Evolutionary conservation across 2,329 filamentous ascomycete species (phyloP), one percentile per base, ranked within the genome.

Genomic region (Penicillium sp.): DNA sequence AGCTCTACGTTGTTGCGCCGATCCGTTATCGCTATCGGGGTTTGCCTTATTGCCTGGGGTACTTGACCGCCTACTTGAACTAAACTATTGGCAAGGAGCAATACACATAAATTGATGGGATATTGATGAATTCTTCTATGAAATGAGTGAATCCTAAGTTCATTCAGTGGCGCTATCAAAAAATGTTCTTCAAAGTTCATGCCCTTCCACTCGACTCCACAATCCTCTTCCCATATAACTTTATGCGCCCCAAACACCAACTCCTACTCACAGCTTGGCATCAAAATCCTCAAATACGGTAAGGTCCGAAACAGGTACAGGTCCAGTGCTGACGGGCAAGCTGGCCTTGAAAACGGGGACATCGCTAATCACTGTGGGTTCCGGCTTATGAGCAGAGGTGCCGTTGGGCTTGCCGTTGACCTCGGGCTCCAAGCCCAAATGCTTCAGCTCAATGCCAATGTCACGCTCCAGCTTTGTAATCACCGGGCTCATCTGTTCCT

Each of bases 251-350:
- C 33, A 19, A 33, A 53, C 37, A 53, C 49, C 44, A 46, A 46
- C 16, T 31, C 54, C 43, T 25, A 10, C 14, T 82, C 73, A 93
- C 56, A 97, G 81, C 79, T 97, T 97, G 14, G 90, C 78, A 62
- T 91, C 91, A 58, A 88, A 80, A 58, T 97, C 93, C 72, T 96
- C 90, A 74, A 93, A 98, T 69, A 92, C 90, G 60, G 83, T 88
- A 55, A 98, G 75, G 63, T 95, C 89, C 69, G 84, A 88, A 29
- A 90, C 85, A 0, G 93, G 85, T 60, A 82, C 82, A 1, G 92
- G 86, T 1, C 91, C 93, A 23, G 84, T 81, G 62, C 88, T 95
- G 27, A 91, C 83, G 58, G 84, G 79, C 67, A 97, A 80, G 14
- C 85, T 81, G 0, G 90, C 87, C 81, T 95, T 96, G 83, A 89